Conservation (phyloP, 2,329 filamentous ascomycete species). For the Colletotrichum acutatum region DNA sequence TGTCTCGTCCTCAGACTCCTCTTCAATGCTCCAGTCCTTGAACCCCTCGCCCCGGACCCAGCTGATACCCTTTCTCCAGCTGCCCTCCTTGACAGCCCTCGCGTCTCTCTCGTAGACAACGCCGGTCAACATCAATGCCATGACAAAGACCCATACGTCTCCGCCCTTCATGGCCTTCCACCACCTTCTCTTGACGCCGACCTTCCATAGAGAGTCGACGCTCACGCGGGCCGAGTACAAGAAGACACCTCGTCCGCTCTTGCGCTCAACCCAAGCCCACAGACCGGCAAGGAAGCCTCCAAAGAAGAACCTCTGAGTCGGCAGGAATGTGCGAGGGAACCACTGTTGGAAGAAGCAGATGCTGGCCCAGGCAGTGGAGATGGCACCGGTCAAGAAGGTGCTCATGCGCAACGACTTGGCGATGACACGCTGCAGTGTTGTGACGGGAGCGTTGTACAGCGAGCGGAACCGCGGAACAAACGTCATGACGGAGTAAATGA, state of each 20-base stretch:
- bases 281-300: constrained; percentile 87
- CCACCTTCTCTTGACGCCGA: constrained; percentile 89
- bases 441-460: constrained; percentile 76
- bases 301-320: constrained; percentile 89
- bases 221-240: constrained; percentile 83
- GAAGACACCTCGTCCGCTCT: constrained; percentile 74
- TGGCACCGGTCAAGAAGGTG: constrained; percentile 82
- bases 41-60: constrained; percentile 82
- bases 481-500: constrained; percentile 76
- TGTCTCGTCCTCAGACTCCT: constrained; percentile 57
- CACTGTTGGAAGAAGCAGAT: constrained; percentile 89
- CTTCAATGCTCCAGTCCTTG: constrained; percentile 71
- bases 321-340: constrained; percentile 78
- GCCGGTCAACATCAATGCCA: constrained; percentile 81
- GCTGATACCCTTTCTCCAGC: constrained; percentile 77
- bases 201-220: constrained; percentile 89
- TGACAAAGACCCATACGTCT: constrained; percentile 85
- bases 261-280: constrained; percentile 83
- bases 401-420: constrained; percentile 78
- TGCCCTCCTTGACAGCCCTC: constrained; percentile 72
- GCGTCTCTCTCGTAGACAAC: constrained; percentile 80
- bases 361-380: constrained; percentile 87
- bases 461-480: constrained; percentile 75
- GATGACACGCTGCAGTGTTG: constrained; percentile 73
- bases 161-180: constrained; percentile 86